Evolutionary conservation across 73 alveolate species (phyloP).

Genomic region (Durusdinium trenchii): DNA sequence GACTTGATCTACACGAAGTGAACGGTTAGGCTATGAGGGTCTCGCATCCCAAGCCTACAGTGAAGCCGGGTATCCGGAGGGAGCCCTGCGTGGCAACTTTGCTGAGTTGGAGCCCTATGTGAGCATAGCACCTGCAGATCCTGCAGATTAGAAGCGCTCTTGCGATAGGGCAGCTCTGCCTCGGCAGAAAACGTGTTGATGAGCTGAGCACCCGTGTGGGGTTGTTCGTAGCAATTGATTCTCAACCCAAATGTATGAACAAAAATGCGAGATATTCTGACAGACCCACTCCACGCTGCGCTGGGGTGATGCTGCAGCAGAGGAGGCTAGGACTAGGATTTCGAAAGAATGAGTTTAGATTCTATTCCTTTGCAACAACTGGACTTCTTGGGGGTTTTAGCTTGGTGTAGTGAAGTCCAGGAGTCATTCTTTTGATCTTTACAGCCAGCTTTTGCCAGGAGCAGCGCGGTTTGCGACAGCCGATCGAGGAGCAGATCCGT

Average conservation of each 20-base stretch:
- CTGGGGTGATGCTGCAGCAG: conserved; percentile 85
- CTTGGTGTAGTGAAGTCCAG: too few relatives aligned
- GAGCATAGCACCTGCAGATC: neutral
- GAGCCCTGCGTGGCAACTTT: neutral
- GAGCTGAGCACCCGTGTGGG: too few relatives aligned
- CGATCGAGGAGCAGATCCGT: conserved; percentile 80
- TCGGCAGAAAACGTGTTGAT: too few relatives aligned
- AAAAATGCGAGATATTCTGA: neutral
- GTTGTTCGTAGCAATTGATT: too few relatives aligned
- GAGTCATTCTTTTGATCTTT: too few relatives aligned
- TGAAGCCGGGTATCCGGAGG: neutral
- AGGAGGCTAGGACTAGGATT: conserved; percentile 33
- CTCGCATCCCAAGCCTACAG: neutral
- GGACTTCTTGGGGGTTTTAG: too few relatives aligned
- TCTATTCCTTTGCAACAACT: neutral
- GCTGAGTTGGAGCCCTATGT: neutral
- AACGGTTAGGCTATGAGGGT: neutral
- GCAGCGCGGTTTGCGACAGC: conserved; percentile 76
- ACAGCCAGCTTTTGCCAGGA: neutral
- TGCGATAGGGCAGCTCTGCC: neutral
- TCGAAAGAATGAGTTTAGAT: neutral
- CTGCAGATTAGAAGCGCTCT: neutral
- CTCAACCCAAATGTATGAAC: too few relatives aligned
- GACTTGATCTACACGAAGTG: conserved; percentile 56
- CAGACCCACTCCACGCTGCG: conserved; percentile 77